A percentile compares a stretch with the other conserved stretches of the same genome.
Conservation (phyloP, 1,284 basidiomycete species). For the Melampsora larici-populina region DNA sequence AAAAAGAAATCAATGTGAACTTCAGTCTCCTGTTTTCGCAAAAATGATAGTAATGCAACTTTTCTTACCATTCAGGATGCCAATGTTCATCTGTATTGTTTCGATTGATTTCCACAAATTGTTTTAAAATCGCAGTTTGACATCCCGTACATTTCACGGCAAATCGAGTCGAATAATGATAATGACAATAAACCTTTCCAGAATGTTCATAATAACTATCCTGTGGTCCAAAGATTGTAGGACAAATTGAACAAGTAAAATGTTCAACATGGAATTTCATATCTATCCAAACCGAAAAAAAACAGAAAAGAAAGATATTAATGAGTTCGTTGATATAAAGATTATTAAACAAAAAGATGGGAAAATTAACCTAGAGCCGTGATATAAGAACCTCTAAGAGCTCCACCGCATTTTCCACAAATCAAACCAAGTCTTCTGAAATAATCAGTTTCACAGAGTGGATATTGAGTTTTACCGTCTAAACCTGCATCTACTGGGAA, state of each 20-base stretch:
- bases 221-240: slow-evolving; percentile 92
- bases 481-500: slow-evolving; percentile 83
- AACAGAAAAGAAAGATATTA: neutral
- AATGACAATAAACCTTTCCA: slow-evolving; percentile 69
- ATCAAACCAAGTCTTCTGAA: slow-evolving; percentile 93
- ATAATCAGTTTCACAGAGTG: slow-evolving; percentile 96
- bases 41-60: neutral
- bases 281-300: neutral
- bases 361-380: slow-evolving; percentile 80
- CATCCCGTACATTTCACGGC: slow-evolving; percentile 98
- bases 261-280: slow-evolving; percentile 97
- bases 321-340: neutral
- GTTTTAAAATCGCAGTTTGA: slow-evolving; percentile 96
- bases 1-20: neutral
- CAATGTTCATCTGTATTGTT: slow-evolving; percentile 98
- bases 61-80: slow-evolving; percentile 99
- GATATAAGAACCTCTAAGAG: slow-evolving; percentile 94
- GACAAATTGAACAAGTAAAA: slow-evolving; percentile 95
- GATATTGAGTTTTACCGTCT: slow-evolving; percentile 68
- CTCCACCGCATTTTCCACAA: slow-evolving; percentile 91
- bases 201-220: slow-evolving; percentile 99
- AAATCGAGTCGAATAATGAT: slow-evolving; percentile 58
- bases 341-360: neutral
- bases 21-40: neutral
- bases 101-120: slow-evolving; percentile 98